Evolutionary conservation across 192 early-diverging fungal genomes (phyloP).

Genomic region (Umbelopsis ramanniana): DNA sequence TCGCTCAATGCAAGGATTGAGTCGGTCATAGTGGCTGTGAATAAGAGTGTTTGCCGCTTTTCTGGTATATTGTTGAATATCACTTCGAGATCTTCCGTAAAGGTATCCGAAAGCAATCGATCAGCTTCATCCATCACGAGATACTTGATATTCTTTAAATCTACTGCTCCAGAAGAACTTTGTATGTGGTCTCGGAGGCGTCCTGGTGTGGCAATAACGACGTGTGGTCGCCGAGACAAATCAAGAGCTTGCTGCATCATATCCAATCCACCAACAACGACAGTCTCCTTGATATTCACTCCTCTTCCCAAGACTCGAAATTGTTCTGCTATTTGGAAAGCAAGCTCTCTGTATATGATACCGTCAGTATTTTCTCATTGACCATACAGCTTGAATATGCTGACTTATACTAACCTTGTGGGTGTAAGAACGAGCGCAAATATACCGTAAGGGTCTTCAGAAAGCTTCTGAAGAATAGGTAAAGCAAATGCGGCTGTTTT

Average conservation of each 20-base stretch:
- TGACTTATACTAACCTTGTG: constrained; percentile 62
- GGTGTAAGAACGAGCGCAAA: constrained; percentile 97
- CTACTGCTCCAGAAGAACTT: constrained; percentile 70
- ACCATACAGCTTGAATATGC: background rate
- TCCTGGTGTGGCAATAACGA: constrained; percentile 95
- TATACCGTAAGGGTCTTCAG: constrained; percentile 95
- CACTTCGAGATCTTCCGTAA: constrained; percentile 77
- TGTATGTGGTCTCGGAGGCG: constrained; percentile 92
- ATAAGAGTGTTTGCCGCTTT: constrained; percentile 91
- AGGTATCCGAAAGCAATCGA: constrained; percentile 83
- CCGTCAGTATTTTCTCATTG: background rate
- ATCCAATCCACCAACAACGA: constrained; percentile 93
- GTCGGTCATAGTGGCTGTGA: constrained; percentile 96
- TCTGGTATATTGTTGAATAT: constrained; percentile 82
- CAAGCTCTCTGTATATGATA: constrained; percentile 76
- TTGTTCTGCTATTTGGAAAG: constrained; percentile 98
- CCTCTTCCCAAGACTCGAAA: constrained; percentile 90
- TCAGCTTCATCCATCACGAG: constrained; percentile 98
- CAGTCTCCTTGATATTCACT: constrained; percentile 81
- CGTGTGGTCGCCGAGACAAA: constrained; percentile 82
- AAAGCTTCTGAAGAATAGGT: constrained; percentile 93
- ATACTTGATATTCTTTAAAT: constrained; percentile 77
- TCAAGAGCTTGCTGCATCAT: constrained; percentile 95
- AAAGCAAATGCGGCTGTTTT: constrained; percentile 99
- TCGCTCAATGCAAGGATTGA: constrained; percentile 77